phyloP scores from a whole-genome alignment of 2,329 filamentous ascomycete species.

The Colletotrichum tamarilloi region DNA sequence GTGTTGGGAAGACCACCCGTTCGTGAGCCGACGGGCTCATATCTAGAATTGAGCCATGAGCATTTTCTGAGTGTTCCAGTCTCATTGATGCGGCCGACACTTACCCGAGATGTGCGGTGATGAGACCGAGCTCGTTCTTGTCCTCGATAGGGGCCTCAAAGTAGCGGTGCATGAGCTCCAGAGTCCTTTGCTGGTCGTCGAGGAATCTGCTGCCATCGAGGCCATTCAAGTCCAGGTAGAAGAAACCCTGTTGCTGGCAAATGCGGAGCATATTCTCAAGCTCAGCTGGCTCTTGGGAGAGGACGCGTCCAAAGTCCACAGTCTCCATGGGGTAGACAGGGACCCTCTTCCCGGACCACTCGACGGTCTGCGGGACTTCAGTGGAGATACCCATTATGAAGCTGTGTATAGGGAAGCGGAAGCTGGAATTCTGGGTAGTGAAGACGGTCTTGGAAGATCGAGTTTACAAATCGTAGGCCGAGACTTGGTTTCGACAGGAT shows the following conservation, averaged over 20 bases:
- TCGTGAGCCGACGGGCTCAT: slow-evolving; percentile 60
- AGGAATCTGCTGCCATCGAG: slow-evolving; percentile 65
- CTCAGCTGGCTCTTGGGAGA: slow-evolving; percentile 65
- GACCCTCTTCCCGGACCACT: slow-evolving; percentile 61
- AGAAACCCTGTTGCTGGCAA: slow-evolving; percentile 64
- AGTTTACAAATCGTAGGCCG: background rate
- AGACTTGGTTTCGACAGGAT: background rate
- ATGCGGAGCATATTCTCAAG: slow-evolving; percentile 61
- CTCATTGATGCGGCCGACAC: slow-evolving; percentile 23
- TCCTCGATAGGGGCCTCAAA: slow-evolving; percentile 63
- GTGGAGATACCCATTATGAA: slow-evolving; percentile 32
- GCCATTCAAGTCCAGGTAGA: slow-evolving; percentile 64
- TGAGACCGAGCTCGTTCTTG: slow-evolving; percentile 67
- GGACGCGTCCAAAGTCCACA: slow-evolving; percentile 61
- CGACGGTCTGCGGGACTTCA: slow-evolving; percentile 52
- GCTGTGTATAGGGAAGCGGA: background rate
- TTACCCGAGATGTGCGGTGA: slow-evolving; percentile 63
- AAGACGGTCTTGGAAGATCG: background rate
- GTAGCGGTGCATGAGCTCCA: slow-evolving; percentile 67
- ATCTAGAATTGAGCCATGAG: slow-evolving; percentile 43
- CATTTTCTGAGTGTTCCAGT: background rate
- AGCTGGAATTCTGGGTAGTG: background rate
- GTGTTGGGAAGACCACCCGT: slow-evolving; percentile 59
- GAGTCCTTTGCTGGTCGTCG: slow-evolving; percentile 61
- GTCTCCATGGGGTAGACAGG: slow-evolving; percentile 64